A percentile compares a stretch with the other conserved stretches of the same genome.
phyloP scores from a whole-genome alignment of 2,329 filamentous ascomycete species.

The Talaromyces sp. region DNA sequence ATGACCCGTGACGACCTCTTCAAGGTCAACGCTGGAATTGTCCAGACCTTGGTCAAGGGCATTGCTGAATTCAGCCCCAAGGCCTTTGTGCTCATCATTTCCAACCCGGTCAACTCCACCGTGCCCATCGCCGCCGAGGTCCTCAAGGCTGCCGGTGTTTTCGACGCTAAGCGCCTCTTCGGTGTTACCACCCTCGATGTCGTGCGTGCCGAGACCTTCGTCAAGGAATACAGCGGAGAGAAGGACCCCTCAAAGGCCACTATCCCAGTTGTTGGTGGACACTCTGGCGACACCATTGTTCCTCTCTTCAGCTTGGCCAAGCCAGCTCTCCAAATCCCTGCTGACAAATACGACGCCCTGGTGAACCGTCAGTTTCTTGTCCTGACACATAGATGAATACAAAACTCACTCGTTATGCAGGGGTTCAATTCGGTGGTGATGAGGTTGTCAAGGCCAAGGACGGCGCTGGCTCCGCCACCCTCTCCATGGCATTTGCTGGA shows the following conservation, averaged over 20 bases:
- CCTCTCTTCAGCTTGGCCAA: constrained; percentile 91
- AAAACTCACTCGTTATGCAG: constrained; percentile 28
- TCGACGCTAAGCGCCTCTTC: constrained; percentile 92
- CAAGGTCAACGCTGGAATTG: constrained; percentile 99
- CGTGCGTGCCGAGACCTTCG: constrained; percentile 95
- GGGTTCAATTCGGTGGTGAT: constrained; percentile 94
- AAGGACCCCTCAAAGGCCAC: constrained; percentile 75
- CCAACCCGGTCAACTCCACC: constrained; percentile 98
- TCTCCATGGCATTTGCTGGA: constrained; percentile 94
- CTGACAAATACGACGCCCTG: constrained; percentile 83
- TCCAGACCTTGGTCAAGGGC: constrained; percentile 85
- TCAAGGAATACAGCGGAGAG: constrained; percentile 76
- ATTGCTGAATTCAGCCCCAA: constrained; percentile 85
- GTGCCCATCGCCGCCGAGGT: constrained; percentile 97
- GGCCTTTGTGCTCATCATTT: constrained; percentile 93
- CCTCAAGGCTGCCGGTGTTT: constrained; percentile 86
- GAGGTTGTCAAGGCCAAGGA: constrained; percentile 96
- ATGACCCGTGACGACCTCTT: constrained; percentile 99
- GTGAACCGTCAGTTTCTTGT: constrained; percentile 63
- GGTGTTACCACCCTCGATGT: constrained; percentile 98
- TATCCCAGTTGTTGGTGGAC: constrained; percentile 90
- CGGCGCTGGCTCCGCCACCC: constrained; percentile 79
- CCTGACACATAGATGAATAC: background rate
- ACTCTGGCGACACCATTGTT: constrained; percentile 97
- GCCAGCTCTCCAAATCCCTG: constrained; percentile 72